Conservation (phyloP, 2,329 filamentous ascomycete genomes). For the Ophiostoma quercus region DNA sequence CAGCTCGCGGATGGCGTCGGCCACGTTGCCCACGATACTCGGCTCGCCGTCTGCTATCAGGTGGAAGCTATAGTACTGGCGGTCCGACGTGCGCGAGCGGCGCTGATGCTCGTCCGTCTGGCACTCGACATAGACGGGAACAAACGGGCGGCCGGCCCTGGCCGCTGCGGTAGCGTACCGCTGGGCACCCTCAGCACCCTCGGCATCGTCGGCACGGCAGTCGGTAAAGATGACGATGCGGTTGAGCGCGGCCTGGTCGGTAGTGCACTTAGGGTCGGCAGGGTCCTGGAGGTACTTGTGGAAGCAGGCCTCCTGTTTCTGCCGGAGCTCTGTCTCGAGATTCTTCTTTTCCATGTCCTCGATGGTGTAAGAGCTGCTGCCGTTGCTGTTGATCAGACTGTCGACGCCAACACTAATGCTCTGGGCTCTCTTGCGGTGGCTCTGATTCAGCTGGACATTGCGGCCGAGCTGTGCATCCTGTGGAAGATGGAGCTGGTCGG, state of each 20-base stretch:
- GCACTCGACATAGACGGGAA: constrained; percentile 31
- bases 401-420: neutral
- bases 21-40: constrained; percentile 13
- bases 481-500: constrained; percentile 24
- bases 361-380: neutral
- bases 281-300: constrained; percentile 29
- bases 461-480: constrained; percentile 18
- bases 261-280: neutral
- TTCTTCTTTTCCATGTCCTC: constrained; percentile 7
- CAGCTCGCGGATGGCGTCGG: constrained; percentile 19
- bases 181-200: constrained; percentile 28
- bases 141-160: constrained; percentile 30
- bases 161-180: constrained; percentile 30
- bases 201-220: constrained; percentile 30
- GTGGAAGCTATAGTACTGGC: constrained; percentile 24
- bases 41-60: constrained; percentile 17
- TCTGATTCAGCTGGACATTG: constrained; percentile 6
- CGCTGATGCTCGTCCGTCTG: constrained; percentile 29
- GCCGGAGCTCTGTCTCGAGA: constrained; percentile 2
- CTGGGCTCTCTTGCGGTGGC: neutral
- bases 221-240: constrained; percentile 33
- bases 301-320: constrained; percentile 29
- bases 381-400: neutral
- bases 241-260: neutral
- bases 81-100: constrained; percentile 26